phyloP scores from a whole-genome alignment of 73 alveolate species.

The Chromera velia region DNA sequence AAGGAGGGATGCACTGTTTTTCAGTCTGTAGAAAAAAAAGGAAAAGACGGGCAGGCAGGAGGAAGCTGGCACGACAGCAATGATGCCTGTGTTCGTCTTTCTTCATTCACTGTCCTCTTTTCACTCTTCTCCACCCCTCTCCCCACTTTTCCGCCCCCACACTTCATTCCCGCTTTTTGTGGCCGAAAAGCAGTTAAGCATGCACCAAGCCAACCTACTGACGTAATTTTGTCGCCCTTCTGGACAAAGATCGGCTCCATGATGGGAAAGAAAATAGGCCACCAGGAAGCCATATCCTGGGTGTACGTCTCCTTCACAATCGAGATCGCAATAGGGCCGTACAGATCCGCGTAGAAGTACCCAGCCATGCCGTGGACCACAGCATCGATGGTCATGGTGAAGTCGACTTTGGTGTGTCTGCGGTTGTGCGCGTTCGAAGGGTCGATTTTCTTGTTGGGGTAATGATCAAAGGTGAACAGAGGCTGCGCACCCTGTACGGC shows the following conservation, averaged over 20 bases:
- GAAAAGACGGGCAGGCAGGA: too few species aligned
- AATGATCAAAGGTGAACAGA: slow-evolving; percentile 32
- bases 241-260: slow-evolving; percentile 53
- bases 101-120: too few species aligned
- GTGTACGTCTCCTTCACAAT: slow-evolving; percentile 64
- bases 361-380: slow-evolving; percentile 73
- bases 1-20: too few species aligned
- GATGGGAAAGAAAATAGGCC: slow-evolving; percentile 81
- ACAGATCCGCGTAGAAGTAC: slow-evolving; percentile 60
- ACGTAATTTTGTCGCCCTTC: slow-evolving; percentile 51
- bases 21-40: too few species aligned
- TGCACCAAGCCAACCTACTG: too few species aligned
- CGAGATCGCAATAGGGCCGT: slow-evolving; percentile 53
- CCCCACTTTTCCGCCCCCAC: too few species aligned
- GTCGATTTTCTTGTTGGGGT: slow-evolving; percentile 57
- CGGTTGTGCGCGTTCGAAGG: slow-evolving; percentile 39
- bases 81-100: too few species aligned
- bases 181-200: too few species aligned
- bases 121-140: too few species aligned
- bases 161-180: too few species aligned
- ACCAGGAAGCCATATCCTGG: slow-evolving; percentile 74
- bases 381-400: slow-evolving; percentile 42
- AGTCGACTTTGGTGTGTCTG: slow-evolving; percentile 20
- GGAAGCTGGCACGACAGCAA: too few species aligned
- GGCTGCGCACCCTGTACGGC: slow-evolving; percentile 46